Percentiles rank a stretch among this genome's conserved stretches.
phyloP scores from a whole-genome alignment of 495 filamentous ascomycete species.

The Penicillium alfredii region DNA sequence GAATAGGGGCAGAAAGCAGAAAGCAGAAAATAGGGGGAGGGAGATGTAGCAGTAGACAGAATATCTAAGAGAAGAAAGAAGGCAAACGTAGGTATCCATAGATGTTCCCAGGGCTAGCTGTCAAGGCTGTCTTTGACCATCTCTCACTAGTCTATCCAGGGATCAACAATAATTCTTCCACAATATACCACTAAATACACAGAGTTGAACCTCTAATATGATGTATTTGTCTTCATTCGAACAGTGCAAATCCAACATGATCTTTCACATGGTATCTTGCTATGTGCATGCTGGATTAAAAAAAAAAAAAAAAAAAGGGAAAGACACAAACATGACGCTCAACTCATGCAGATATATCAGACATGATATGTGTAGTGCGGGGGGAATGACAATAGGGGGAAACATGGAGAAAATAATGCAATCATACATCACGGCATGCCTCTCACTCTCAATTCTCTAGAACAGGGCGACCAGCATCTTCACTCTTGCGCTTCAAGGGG shows the following conservation, averaged over 20 bases:
- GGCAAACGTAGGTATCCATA: neutral
- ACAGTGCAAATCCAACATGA: no score
- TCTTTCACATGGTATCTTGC: slow-evolving; percentile 23
- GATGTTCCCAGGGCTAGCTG: no score
- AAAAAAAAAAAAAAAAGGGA: slow-evolving; percentile 6
- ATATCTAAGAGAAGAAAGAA: neutral
- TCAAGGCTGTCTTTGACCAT: no score
- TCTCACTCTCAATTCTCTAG: neutral
- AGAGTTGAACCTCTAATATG: no score
- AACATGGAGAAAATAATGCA: slow-evolving; percentile 2
- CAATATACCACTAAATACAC: no score
- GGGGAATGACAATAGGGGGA: slow-evolving; percentile 1
- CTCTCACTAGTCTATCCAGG: no score
- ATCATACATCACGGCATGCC: slow-evolving; percentile 3
- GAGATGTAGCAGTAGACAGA: neutral
- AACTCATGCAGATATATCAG: slow-evolving; percentile 19
- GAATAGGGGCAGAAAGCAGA: no score
- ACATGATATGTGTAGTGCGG: slow-evolving; percentile 3
- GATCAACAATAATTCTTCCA: no score
- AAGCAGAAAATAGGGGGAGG: no score
- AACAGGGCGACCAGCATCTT: slow-evolving; percentile 9
- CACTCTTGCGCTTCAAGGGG: slow-evolving; percentile 33
- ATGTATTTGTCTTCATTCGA: no score
- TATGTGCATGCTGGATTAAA: slow-evolving; percentile 16
- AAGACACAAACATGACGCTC: no score